A percentile compares a stretch with the other conserved stretches of the same genome.
phyloP scores from a whole-genome alignment of 176 grass and related monocot species.

The Hsuehochloa calcarea region DNA sequence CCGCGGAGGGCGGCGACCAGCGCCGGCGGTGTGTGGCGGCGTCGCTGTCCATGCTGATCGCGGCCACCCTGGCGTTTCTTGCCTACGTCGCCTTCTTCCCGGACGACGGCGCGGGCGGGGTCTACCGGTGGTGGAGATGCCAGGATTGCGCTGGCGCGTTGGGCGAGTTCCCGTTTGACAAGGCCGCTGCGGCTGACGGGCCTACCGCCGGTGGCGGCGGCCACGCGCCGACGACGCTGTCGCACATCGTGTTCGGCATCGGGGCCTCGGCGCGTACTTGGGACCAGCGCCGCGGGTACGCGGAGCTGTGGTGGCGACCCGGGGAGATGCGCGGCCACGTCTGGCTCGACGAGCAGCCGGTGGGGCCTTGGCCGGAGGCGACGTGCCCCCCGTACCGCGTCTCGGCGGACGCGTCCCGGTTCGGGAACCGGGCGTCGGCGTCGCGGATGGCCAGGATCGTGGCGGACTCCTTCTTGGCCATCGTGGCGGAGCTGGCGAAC shows the following conservation, averaged over 20 bases:
- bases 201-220: not conserved
- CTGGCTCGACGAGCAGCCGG: constrained; percentile 79
- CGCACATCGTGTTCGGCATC: constrained; percentile 86
- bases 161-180: constrained; percentile 16
- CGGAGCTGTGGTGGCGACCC: constrained; percentile 79
- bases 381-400: constrained; percentile 72
- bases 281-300: constrained; percentile 62
- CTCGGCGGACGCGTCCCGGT: constrained; percentile 69
- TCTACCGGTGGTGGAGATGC: constrained; percentile 47
- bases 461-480: constrained; percentile 57
- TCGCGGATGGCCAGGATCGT: constrained; percentile 83
- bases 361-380: constrained; percentile 37
- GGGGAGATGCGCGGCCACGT: constrained; percentile 68
- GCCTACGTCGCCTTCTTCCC: constrained; percentile 56
- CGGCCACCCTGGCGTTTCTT: constrained; percentile 55
- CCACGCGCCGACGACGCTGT: constrained; percentile 45
- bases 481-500: constrained; percentile 28
- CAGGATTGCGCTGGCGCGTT: constrained; percentile 4
- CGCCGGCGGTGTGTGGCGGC: constrained; percentile 47
- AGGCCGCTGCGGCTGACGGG: not conserved
- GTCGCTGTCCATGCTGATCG: constrained; percentile 51
- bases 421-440: constrained; percentile 64
- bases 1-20: constrained; percentile 10
- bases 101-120: constrained; percentile 36
- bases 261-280: constrained; percentile 66